Base-by-base conservation (phyloP, 1,284 basidiomycete genomes). In the Marasmius oreades region DNA sequence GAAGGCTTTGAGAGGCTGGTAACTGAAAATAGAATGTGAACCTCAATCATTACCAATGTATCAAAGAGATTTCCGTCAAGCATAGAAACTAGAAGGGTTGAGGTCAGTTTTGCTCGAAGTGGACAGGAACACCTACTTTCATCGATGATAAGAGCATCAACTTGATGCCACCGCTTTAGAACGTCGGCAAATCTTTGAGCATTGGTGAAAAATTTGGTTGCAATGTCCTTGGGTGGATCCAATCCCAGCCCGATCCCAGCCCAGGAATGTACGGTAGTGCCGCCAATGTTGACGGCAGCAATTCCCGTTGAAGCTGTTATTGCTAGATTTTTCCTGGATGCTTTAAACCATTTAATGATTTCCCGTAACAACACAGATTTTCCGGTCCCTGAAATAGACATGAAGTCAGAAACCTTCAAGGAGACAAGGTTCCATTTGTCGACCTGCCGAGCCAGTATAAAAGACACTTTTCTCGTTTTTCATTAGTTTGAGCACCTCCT, bases 231-330 rank as follows among this genome's bases (percentile, higher is more conserved):
- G 1, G 73, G 61, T 33, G 28, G 28, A 5, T 91, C 91, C 10
- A 80, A 73, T 1, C 91, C 94, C 2, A 97, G 75, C 0, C 94
- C 93, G 55, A 95, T 89, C 0, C 95, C 87, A 10, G 92, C 88
- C 73, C 94, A 98, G 2, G 92, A 94, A 70, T 97, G 95, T 18
- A 97, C 75, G 0, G 95, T 97, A 24, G 85, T 79, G 42, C 95
- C 94, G 6, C 90, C 93, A 55, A 97, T 92, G 65, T 95, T 95
- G 70, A 92, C 90, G 6, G 90, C 91, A 0, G 95, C 94, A 61
- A 97, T 95, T 51, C 95, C 86, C 4, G 95, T 98, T 5, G 92
- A 92, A 5, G 95, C 95, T 1, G 94, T 97, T 52, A 97, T 84
- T 2, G 89, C 93, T 6, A 88, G 6, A 90, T 79, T 79, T 55